Percentiles rank a stretch among this genome's conserved stretches.
phyloP scores from a whole-genome alignment of 148 eudicot species.

The Polygonum maritimum region DNA sequence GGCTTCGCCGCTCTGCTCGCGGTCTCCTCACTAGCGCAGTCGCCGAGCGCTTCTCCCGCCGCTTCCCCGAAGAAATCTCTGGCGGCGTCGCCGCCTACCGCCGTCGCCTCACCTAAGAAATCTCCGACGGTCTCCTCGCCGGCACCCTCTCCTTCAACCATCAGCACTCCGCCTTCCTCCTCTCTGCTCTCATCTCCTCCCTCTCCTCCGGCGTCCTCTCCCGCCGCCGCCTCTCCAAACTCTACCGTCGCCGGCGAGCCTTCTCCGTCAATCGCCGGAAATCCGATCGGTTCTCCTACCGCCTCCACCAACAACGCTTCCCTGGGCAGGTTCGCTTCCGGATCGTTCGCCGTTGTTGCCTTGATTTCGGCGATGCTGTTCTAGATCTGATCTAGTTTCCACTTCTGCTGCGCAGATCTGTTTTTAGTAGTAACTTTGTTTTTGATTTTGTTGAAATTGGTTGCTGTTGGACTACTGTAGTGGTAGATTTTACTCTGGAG shows the following conservation, averaged over 20 bases:
- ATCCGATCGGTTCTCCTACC: background rate
- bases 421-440: background rate
- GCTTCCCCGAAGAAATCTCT: background rate
- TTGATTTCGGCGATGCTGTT: constrained; percentile 1
- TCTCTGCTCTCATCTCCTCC: constrained; percentile 2
- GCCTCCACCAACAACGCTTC: background rate
- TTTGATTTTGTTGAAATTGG: background rate
- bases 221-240: background rate
- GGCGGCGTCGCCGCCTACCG: background rate
- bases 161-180: background rate
- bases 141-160: background rate
- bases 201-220: constrained; percentile 6
- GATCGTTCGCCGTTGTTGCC: constrained; percentile 6
- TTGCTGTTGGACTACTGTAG: background rate
- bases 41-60: background rate
- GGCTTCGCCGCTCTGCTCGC: no score
- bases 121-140: background rate
- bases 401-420: background rate
- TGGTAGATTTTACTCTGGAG: background rate
- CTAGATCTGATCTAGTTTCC: background rate
- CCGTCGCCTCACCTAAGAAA: background rate
- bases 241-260: background rate
- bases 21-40: background rate
- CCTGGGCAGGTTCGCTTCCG: background rate
- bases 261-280: background rate